A percentile compares a stretch with the other conserved stretches of the same genome.
phyloP scores from a whole-genome alignment of 805 yeast species.

The Cephaloascus albidus region DNA sequence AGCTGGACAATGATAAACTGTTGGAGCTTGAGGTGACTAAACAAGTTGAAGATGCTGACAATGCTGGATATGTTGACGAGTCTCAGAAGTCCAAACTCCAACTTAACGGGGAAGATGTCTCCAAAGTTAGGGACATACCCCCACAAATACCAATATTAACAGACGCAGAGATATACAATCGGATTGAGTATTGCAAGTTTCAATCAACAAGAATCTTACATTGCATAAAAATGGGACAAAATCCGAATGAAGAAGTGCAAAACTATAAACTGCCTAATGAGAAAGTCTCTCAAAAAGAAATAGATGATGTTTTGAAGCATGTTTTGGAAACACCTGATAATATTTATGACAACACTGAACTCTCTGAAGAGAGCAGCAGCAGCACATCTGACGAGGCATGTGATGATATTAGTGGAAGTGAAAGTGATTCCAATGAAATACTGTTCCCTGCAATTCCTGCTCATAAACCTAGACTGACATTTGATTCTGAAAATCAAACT shows the following conservation, averaged over 20 bases:
- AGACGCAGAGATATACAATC: neutral
- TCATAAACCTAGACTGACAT: neutral
- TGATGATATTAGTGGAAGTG: neutral
- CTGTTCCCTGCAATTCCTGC: neutral
- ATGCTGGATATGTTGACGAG: neutral
- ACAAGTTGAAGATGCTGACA: neutral
- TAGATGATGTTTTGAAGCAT: conserved; percentile 8
- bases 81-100: neutral
- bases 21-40: neutral
- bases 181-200: conserved; percentile 11
- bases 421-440: no score
- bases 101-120: neutral
- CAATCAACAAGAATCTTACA: conserved; percentile 8
- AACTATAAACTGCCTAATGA: conserved; percentile 7
- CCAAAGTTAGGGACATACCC: neutral
- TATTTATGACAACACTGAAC: neutral
- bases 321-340: conserved; percentile 6
- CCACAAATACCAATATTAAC: neutral
- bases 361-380: no score
- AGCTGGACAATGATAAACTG: neutral
- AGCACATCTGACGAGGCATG: neutral
- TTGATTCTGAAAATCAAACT: no score
- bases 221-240: conserved; percentile 9
- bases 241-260: conserved; percentile 11
- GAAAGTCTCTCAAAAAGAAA: conserved; percentile 9